These are phyloP conservation scores for Boletus pseudopeckii DNA, from an alignment of 768 basidiomycete genomes.

Conservation along the genomic window DNA sequence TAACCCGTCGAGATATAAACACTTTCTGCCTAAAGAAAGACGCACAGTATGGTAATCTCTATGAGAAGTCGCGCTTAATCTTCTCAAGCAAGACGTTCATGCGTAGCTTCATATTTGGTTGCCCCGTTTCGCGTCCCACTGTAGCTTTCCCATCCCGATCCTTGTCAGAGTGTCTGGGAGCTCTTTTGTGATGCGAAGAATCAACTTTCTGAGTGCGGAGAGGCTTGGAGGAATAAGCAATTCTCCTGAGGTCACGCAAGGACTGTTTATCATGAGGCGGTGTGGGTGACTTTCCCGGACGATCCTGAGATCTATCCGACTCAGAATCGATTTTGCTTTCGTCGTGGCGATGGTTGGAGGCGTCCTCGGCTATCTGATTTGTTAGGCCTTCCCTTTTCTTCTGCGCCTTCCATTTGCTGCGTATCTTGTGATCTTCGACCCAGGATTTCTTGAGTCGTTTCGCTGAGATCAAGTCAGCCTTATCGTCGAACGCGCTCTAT, in stretches of 20 bases:
- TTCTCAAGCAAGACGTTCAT: conserved; percentile 86
- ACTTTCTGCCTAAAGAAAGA: background rate
- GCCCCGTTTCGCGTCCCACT: conserved; percentile 34
- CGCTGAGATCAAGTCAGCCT: conserved; percentile 42
- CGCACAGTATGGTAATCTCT: conserved; percentile 12
- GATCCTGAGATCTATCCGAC: background rate
- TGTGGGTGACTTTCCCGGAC: conserved; percentile 1
- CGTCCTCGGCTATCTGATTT: conserved; percentile 1
- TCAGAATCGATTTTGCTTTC: background rate
- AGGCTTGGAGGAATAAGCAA: conserved; percentile 59
- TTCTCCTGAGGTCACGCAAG: conserved; percentile 56
- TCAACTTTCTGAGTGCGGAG: conserved; percentile 57
- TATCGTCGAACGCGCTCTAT: background rate
- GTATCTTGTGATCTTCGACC: conserved; percentile 73
- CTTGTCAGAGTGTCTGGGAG: conserved; percentile 7
- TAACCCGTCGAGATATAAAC: background rate
- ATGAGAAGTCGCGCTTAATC: conserved; percentile 63
- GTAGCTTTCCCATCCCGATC: conserved; percentile 30
- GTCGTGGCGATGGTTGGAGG: background rate
- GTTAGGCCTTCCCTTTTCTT: conserved; percentile 49
- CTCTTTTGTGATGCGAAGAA: conserved; percentile 32
- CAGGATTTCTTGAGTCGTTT: conserved; percentile 79
- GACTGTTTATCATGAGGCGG: conserved; percentile 26
- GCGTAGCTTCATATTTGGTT: conserved; percentile 80
- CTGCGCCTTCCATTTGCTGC: conserved; percentile 72